These are phyloP conservation scores for Suhomyces anneliseae DNA, from an alignment of 1,139 yeast genomes.

Conservation along the genomic window DNA sequence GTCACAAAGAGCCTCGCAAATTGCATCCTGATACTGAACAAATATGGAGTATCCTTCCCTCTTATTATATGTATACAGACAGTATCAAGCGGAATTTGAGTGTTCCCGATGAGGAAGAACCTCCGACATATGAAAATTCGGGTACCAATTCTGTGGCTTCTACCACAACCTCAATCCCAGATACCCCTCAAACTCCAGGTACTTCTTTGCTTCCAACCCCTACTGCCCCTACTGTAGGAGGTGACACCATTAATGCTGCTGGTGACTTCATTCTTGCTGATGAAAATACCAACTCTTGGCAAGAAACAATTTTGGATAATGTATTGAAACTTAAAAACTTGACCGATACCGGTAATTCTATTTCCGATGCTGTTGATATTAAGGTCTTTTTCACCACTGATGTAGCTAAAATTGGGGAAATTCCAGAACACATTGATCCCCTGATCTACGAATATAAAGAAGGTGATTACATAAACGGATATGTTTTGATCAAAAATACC, in stretches of 20 bases:
- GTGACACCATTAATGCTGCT: neutral
- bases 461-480: slow-evolving; percentile 45
- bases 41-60: slow-evolving; percentile 32
- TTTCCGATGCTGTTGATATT: slow-evolving; percentile 30
- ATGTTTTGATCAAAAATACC: slow-evolving; percentile 29
- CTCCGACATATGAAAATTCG: slow-evolving; percentile 9
- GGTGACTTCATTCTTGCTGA: slow-evolving; percentile 27
- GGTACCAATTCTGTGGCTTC: slow-evolving; percentile 1
- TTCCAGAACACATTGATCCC: slow-evolving; percentile 35
- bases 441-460: slow-evolving; percentile 37
- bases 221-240: neutral
- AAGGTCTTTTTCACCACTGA: slow-evolving; percentile 37
- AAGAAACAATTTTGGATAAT: slow-evolving; percentile 41
- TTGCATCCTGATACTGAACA: slow-evolving; percentile 6
- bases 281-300: slow-evolving; percentile 35
- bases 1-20: neutral
- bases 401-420: slow-evolving; percentile 30
- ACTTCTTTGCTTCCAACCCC: neutral
- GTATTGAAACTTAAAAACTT: slow-evolving; percentile 36
- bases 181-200: slow-evolving; percentile 1
- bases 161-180: neutral
- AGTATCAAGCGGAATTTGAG: slow-evolving; percentile 16
- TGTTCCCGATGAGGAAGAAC: slow-evolving; percentile 13
- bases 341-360: slow-evolving; percentile 27
- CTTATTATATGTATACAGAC: slow-evolving; percentile 25